phyloP scores from a whole-genome alignment of 345 rosid genomes.

The Passiflora organensis region DNA sequence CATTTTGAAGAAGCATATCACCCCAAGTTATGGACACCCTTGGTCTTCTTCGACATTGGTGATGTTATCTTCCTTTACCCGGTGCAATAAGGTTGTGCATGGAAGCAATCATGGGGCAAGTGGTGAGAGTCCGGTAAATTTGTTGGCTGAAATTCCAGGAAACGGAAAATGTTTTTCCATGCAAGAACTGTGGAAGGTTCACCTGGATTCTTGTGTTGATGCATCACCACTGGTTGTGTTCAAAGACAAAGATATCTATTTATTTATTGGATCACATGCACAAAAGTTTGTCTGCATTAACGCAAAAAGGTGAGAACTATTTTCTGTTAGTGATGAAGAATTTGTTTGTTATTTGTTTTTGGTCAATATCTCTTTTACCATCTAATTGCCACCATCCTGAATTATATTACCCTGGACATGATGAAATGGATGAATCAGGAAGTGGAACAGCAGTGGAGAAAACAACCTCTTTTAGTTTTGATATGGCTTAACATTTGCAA shows the following conservation, averaged over 20 bases:
- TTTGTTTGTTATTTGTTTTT: too few species aligned
- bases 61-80: slow-evolving; percentile 62
- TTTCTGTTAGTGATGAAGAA: too few species aligned
- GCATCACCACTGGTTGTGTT: slow-evolving; percentile 77
- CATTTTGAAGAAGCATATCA: slow-evolving; percentile 16
- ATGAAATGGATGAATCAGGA: too few species aligned
- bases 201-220: slow-evolving; percentile 90
- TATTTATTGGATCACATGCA: slow-evolving; percentile 91
- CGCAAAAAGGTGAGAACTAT: slow-evolving; percentile 54
- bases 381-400: too few species aligned
- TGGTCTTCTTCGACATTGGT: slow-evolving; percentile 37
- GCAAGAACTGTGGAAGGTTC: slow-evolving; percentile 74
- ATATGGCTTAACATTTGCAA: neutral
- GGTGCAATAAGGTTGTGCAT: slow-evolving; percentile 67
- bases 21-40: slow-evolving; percentile 14
- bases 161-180: slow-evolving; percentile 34
- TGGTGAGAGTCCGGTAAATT: slow-evolving; percentile 24
- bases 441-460: too few species aligned
- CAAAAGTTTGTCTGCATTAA: slow-evolving; percentile 58
- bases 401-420: too few species aligned
- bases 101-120: slow-evolving; percentile 21
- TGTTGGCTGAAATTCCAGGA: slow-evolving; percentile 37
- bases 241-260: slow-evolving; percentile 48
- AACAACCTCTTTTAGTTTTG: neutral
- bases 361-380: too few species aligned